Evolutionary conservation across 2,329 filamentous ascomycete genomes (phyloP).

Genomic region (Stromatinia cepivora): DNA sequence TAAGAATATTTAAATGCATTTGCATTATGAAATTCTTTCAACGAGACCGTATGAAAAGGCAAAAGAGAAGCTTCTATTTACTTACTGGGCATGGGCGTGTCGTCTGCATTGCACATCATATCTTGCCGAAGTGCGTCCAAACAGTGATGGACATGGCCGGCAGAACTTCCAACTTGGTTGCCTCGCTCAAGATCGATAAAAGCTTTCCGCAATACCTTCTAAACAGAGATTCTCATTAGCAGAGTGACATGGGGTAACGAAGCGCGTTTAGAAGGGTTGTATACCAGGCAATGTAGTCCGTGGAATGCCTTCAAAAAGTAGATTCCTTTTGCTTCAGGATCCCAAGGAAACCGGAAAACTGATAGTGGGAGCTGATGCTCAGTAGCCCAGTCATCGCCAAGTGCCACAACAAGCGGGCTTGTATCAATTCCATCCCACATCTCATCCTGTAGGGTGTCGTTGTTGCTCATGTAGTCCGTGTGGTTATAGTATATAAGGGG

Average conservation of each 20-base stretch:
- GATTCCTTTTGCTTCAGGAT: conserved; percentile 6
- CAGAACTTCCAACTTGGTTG: not conserved
- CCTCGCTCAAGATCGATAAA: not conserved
- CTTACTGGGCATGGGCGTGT: conserved; percentile 12
- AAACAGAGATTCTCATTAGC: not conserved
- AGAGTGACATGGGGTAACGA: not conserved
- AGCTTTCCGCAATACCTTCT: not conserved
- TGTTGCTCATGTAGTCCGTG: conserved; percentile 15
- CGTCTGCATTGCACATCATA: conserved; percentile 23
- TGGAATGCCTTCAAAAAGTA: conserved; percentile 19
- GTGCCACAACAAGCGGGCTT: not conserved
- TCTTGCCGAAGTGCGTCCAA: conserved; percentile 20
- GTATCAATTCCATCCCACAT: conserved; percentile 10
- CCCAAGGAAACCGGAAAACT: conserved; percentile 13
- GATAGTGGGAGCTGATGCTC: conserved; percentile 5
- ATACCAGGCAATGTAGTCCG: conserved; percentile 13
- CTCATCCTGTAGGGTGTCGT: conserved; percentile 11
- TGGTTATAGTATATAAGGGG: conserved; percentile 16
- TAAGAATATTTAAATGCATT: not conserved
- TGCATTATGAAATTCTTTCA: not conserved
- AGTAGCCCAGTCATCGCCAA: conserved; percentile 5
- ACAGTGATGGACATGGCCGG: conserved; percentile 19
- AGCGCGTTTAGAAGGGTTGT: not conserved
- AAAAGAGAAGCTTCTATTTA: not conserved
- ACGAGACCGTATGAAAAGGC: not conserved